These are phyloP conservation scores for Colletotrichum karsti DNA, from an alignment of 2,329 filamentous ascomycete genomes.

Conservation along the genomic window DNA sequence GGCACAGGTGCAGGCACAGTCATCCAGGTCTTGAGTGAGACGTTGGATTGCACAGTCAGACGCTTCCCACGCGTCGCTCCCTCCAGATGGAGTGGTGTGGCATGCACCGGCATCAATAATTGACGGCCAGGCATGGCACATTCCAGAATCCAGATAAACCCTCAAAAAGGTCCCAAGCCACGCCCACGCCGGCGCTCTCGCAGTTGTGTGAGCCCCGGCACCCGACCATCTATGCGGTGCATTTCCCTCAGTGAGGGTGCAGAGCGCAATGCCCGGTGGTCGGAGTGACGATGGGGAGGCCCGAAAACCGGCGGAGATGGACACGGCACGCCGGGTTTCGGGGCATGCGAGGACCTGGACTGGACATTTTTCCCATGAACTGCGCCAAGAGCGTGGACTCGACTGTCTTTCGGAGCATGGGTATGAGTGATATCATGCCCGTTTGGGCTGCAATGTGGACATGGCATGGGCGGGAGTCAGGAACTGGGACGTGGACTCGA, in stretches of 20 bases:
- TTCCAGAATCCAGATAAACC: background rate
- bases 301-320: conserved; percentile 28
- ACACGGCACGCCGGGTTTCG: conserved; percentile 28
- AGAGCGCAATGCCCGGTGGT: conserved; percentile 27
- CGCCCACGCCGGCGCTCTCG: background rate
- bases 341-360: conserved; percentile 24
- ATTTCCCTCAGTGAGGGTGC: background rate
- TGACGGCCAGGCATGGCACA: background rate
- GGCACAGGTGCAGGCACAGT: too few species aligned
- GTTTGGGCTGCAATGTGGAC: conserved; percentile 9
- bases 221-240: background rate
- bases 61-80: background rate
- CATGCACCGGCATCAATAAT: background rate
- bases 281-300: conserved; percentile 28
- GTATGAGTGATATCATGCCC: conserved; percentile 1
- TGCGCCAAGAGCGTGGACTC: too few species aligned
- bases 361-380: background rate
- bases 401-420: background rate
- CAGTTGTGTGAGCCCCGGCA: background rate
- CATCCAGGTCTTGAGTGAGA: conserved; percentile 12
- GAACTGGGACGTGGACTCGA: conserved; percentile 5
- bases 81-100: background rate
- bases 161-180: background rate
- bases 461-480: background rate
- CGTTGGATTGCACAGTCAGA: conserved; percentile 5